Conservation (phyloP, 306 rosid species). For the Adenanthera pavonina region DNA sequence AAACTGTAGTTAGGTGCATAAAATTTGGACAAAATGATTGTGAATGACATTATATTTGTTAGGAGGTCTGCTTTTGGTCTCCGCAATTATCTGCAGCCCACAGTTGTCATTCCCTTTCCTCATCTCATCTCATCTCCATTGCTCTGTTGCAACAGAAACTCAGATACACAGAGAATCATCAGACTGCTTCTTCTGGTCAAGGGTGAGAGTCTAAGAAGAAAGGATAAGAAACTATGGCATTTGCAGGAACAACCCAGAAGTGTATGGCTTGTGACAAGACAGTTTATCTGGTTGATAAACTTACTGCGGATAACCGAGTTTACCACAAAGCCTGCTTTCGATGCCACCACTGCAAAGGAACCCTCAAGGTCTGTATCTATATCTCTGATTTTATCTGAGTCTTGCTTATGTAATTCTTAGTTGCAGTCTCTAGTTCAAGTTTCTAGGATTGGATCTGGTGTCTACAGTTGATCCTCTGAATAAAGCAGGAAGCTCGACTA, state of each 20-base stretch:
- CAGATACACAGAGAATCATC: constrained; percentile 20
- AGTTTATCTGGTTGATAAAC: constrained; percentile 93
- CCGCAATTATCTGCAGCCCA: constrained; percentile 55
- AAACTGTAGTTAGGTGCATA: constrained; percentile 64
- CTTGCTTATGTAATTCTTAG: neutral
- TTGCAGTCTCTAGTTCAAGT: constrained; percentile 21
- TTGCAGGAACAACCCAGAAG: constrained; percentile 99
- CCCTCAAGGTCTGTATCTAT: constrained; percentile 76
- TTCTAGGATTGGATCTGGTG: constrained; percentile 46
- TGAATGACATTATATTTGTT: constrained; percentile 58
- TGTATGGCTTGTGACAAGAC: constrained; percentile 99
- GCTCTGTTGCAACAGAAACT: constrained; percentile 24
- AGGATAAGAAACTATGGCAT: constrained; percentile 66
- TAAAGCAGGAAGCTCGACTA: constrained; percentile 12
- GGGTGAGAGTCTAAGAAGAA: constrained; percentile 3
- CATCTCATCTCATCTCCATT: constrained; percentile 36
- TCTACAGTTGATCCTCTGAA: constrained; percentile 16
- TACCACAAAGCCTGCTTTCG: constrained; percentile 98
- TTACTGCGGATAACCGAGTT: constrained; percentile 90
- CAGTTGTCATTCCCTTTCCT: constrained; percentile 40
- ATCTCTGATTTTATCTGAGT: neutral
- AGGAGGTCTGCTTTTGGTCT: constrained; percentile 51
- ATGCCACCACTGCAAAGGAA: constrained; percentile 99
- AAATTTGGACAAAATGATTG: constrained; percentile 73
- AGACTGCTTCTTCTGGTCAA: constrained; percentile 21